Evolutionary conservation across 1,284 basidiomycete species (phyloP).

Genomic region (Microbotryomycetes sp.): DNA sequence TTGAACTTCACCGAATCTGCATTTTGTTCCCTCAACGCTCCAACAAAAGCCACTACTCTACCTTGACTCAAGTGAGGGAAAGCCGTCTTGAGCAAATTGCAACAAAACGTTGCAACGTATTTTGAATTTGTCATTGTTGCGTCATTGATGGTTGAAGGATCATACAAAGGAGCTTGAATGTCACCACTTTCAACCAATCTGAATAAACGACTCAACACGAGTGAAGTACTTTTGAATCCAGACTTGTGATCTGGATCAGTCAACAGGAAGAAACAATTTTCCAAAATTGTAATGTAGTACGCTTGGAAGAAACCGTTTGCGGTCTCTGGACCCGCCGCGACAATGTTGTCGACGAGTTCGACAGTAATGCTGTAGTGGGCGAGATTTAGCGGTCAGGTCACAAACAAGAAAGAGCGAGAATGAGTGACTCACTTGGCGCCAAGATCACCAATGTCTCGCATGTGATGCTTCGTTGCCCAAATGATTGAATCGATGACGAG

Average conservation of each 20-base stretch:
- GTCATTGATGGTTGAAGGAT: constrained; percentile 66
- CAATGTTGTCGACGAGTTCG: constrained; percentile 95
- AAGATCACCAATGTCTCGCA: constrained; percentile 96
- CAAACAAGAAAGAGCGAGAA: neutral
- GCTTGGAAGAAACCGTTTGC: constrained; percentile 73
- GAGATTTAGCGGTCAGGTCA: neutral
- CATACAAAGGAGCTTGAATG: constrained; percentile 80
- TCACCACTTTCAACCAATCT: constrained; percentile 79
- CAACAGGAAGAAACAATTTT: constrained; percentile 95
- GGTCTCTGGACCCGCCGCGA: constrained; percentile 67
- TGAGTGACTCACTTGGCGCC: constrained; percentile 68
- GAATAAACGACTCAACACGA: constrained; percentile 88
- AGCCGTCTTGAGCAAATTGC: constrained; percentile 74
- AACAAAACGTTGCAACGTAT: constrained; percentile 77
- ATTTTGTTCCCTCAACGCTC: constrained; percentile 75
- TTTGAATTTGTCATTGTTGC: constrained; percentile 70
- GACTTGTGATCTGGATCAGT: constrained; percentile 99
- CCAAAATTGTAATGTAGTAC: constrained; percentile 86
- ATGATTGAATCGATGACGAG: constrained; percentile 97
- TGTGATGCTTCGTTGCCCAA: constrained; percentile 99
- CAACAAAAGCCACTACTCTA: constrained; percentile 73
- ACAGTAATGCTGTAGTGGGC: constrained; percentile 61
- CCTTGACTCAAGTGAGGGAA: constrained; percentile 82
- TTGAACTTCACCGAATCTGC: constrained; percentile 91
- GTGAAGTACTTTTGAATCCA: constrained; percentile 66